Evolutionary conservation across 2,329 filamentous ascomycete genomes (phyloP), one percentile per base, ranked within the genome.

Genomic region (Ophidiomyces ophidiicola): DNA sequence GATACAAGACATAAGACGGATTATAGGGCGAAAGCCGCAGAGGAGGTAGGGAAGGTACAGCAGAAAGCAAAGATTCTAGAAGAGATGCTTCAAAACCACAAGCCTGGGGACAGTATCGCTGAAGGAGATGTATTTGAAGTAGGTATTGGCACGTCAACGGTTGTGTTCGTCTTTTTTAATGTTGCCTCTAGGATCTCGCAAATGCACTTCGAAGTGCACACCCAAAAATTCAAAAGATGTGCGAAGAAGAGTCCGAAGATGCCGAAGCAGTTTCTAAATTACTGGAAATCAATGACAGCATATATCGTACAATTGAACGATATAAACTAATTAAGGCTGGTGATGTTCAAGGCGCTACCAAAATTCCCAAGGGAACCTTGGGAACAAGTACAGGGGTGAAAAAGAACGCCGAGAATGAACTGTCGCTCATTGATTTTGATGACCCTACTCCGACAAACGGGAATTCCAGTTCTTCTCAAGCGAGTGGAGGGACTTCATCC

Each of bases 191-290:
- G 68, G 90, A 98, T 67, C 72, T 98, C 39, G 87, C 87, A 4
- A 80, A 82, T 47, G 78, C 90, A 6, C 70, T 98, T 32, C 83
- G 85, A 58, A 94, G 82, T 55, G 90, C 90, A 2, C 90, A 98
- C 53, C 90, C 90, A 6, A 98, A 98, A 67, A 96, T 98, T 48
- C 88, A 96, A 58, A 94, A 85, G 64, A 98, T 98, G 88, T 96
- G 88, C 55, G 88, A 96, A 61, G 90, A 98, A 61, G 90, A 98
- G 56, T 94, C 87, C 7, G 88, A 96, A 45, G 90, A 98, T 55
- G 79, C 86, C 45, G 90, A 94, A 64, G 90, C 90, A 4, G 90
- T 98, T 4, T 83, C 86, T 30, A 94, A 94, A 62, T 70, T 98
- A 7, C 72, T 98, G 41, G 86, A 96, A 57, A 96, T 98, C 55